phyloP scores from a whole-genome alignment of 1,139 yeast species.

The Candida mesenterica region DNA sequence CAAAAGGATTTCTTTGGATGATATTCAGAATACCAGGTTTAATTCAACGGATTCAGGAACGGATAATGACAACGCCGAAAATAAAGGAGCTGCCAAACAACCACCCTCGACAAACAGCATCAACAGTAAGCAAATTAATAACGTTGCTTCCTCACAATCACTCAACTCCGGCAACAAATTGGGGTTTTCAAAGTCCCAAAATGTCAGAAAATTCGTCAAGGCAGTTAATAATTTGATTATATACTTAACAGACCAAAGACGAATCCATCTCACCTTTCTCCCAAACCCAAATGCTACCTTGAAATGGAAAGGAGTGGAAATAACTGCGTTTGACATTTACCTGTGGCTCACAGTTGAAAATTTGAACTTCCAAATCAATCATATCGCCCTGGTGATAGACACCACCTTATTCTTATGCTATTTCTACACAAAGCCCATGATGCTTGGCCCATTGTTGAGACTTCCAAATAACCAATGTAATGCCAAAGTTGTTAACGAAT shows the following conservation, averaged over 20 bases:
- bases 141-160: constrained; percentile 2
- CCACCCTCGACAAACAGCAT: constrained; percentile 7
- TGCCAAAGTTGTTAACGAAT: constrained; percentile 56
- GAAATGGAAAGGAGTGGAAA: constrained; percentile 45
- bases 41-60: constrained; percentile 29
- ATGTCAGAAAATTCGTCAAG: constrained; percentile 29
- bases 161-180: constrained; percentile 4
- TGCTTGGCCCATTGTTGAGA: constrained; percentile 81
- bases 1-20: constrained; percentile 22
- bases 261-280: constrained; percentile 43
- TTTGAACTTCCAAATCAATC: constrained; percentile 16
- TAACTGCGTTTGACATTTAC: constrained; percentile 42
- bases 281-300: constrained; percentile 32
- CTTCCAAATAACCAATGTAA: constrained; percentile 72
- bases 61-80: constrained; percentile 18
- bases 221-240: constrained; percentile 56
- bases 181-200: constrained; percentile 20
- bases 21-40: constrained; percentile 21
- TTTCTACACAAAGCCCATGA: constrained; percentile 59
- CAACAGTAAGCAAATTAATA: not conserved
- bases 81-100: constrained; percentile 3
- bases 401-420: constrained; percentile 79
- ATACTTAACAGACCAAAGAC: constrained; percentile 54
- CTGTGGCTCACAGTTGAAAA: constrained; percentile 17
- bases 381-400: constrained; percentile 59